Evolutionary conservation across 345 rosid species (phyloP).

Genomic region (Mallotus nudiflorus): DNA sequence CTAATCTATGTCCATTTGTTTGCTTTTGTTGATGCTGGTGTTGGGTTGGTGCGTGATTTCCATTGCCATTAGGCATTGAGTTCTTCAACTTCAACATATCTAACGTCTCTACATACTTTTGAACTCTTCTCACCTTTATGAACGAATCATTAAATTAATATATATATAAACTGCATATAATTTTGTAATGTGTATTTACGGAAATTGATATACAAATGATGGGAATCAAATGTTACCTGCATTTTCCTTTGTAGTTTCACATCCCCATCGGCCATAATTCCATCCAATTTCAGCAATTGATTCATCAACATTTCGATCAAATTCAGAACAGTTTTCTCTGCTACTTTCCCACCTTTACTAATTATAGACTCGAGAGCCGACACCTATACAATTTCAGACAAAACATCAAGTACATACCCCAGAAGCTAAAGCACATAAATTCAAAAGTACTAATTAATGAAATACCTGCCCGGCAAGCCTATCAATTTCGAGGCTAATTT

Average conservation of each 20-base stretch:
- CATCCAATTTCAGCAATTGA: conserved; percentile 85
- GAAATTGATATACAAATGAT: neutral
- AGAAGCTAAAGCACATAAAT: neutral
- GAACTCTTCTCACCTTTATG: conserved; percentile 84
- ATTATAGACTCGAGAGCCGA: conserved; percentile 71
- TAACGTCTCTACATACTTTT: conserved; percentile 82
- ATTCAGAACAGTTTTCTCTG: conserved; percentile 66
- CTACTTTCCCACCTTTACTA: conserved; percentile 72
- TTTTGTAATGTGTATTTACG: neutral
- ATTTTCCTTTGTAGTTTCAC: conserved; percentile 89
- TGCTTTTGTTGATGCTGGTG: conserved; percentile 31
- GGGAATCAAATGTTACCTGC: conserved; percentile 56
- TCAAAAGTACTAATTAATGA: neutral
- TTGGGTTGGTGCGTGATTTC: conserved; percentile 32
- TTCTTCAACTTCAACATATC: conserved; percentile 85
- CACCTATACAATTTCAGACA: conserved; percentile 51
- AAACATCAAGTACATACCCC: neutral
- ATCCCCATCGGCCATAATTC: conserved; percentile 84
- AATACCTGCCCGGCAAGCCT: conserved; percentile 80
- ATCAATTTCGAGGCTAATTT: conserved; percentile 89
- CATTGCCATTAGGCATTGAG: conserved; percentile 51
- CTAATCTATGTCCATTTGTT: conserved; percentile 39
- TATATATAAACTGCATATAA: neutral
- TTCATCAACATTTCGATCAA: conserved; percentile 87
- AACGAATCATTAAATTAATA: neutral